Percentiles rank a stretch among this genome's conserved stretches.
phyloP scores from a whole-genome alignment of 106 monocot species.

The Acorus calamus region DNA sequence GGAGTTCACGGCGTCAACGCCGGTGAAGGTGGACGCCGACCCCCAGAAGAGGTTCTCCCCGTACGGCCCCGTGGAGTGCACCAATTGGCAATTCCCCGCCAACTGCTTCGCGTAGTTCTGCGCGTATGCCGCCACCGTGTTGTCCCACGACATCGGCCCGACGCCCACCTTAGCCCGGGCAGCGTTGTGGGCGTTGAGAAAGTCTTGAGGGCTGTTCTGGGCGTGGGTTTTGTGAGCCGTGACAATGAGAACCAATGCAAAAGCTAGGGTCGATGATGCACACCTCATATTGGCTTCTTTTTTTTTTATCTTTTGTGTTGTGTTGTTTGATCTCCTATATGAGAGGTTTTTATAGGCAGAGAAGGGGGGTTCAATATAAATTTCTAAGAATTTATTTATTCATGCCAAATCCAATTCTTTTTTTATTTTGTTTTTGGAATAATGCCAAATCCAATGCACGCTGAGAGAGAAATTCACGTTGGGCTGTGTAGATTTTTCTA shows the following conservation, averaged over 20 bases:
- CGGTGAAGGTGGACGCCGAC: conserved; percentile 6
- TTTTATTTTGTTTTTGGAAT: too few species aligned
- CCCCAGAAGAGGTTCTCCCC: conserved; percentile 56
- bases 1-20: conserved; percentile 9
- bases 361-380: too few species aligned
- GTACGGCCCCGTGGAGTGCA: conserved; percentile 29
- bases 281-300: neutral
- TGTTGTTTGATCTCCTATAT: neutral
- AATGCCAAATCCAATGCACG: too few species aligned
- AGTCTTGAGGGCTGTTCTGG: conserved; percentile 24
- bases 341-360: too few species aligned
- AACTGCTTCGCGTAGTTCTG: conserved; percentile 25
- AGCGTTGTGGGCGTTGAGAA: conserved; percentile 20
- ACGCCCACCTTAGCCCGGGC: conserved; percentile 12
- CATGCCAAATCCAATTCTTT: too few species aligned
- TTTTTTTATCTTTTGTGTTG: neutral
- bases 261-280: conserved; percentile 3
- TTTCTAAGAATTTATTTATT: too few species aligned
- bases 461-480: too few species aligned
- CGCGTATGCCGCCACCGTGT: conserved; percentile 20
- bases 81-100: conserved; percentile 16
- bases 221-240: neutral
- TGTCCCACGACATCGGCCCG: conserved; percentile 21
- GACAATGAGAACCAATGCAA: neutral
- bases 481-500: too few species aligned